Conservation (phyloP, 1,284 basidiomycete species). For the Sanghuangporus baumii region DNA sequence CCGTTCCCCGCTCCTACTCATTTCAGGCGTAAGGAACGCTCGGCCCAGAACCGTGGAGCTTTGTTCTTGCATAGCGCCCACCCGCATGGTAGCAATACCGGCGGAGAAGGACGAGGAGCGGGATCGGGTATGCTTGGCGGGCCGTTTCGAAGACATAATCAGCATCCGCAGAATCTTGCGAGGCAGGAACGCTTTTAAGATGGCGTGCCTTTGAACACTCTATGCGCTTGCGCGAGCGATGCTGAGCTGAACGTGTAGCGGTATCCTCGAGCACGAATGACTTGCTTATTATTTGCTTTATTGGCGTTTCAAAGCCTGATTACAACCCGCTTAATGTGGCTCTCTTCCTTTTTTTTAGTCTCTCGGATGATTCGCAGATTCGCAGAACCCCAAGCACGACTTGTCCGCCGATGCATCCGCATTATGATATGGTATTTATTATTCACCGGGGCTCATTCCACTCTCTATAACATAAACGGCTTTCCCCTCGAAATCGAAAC, state of each 20-base stretch:
- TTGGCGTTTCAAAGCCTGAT: no score
- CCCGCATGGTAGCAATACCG: background rate
- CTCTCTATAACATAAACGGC: background rate
- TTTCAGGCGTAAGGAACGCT: slow-evolving; percentile 69
- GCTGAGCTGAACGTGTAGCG: no score
- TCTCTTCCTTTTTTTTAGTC: background rate
- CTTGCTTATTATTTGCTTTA: no score
- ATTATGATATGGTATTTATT: background rate
- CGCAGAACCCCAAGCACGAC: background rate
- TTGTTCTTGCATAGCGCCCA: slow-evolving; percentile 42
- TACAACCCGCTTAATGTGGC: no score
- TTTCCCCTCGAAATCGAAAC: no score
- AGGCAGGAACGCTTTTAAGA: slow-evolving; percentile 5
- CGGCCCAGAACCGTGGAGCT: slow-evolving; percentile 66
- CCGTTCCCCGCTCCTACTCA: slow-evolving; percentile 78
- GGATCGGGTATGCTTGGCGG: slow-evolving; percentile 5
- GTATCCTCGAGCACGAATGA: no score
- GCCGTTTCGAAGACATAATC: slow-evolving; percentile 16
- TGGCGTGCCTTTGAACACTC: background rate
- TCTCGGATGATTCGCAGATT: background rate
- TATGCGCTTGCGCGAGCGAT: background rate
- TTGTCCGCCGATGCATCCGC: background rate
- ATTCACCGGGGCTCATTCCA: background rate
- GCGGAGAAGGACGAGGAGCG: background rate
- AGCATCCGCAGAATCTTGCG: slow-evolving; percentile 15